Base-by-base conservation (phyloP, 2,329 filamentous ascomycete species). In the Pseudogymnoascus sp. region DNA sequence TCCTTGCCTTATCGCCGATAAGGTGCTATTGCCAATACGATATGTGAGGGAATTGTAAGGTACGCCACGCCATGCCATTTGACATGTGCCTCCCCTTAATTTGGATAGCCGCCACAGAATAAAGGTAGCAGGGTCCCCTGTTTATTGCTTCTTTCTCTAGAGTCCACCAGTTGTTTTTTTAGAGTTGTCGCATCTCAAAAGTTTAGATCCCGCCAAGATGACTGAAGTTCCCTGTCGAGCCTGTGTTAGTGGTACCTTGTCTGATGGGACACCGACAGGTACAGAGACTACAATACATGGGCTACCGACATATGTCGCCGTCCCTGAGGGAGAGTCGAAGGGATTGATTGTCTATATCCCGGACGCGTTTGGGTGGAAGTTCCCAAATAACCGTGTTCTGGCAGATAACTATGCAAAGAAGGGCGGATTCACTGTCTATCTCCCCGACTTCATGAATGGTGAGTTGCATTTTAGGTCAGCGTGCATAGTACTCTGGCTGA, bases 401-500 rank as follows among this genome's bases (percentile, higher is more conserved):
- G 79, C 79, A 2, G 81, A 83, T 66, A 68, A 71, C 28, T 82
- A 82, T 69, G 80, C 81, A 12, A 72, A 75, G 62, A 75, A 75
- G 60, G 78, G 78, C 0, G 71, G 70, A 3, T 79, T 76, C 66
- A 70, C 73, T 5, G 79, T 83, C 24, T 81, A 81, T 66, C 66
- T 81, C 28, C 81, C 81, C 0, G 81, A 84, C 64, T 81, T 84
- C 66, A 81, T 82, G 77, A 72, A 76, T 64, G 80, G 79, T 78
- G 60, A 11, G 65, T 65, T 4, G 19, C 43, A 24, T 33, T n/a
- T n/a, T 35, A 43, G 24, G 24, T 12, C 11, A 24, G n/a, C 19
- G 4, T 60, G 19, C 11, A 43, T n/a, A 61, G 16, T 59, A 16
- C 53, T 59, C 59, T 63, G 19, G 31, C 28, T 35, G 24, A 59